A percentile compares a stretch with the other conserved stretches of the same genome.
Evolutionary conservation across 371 early-diverging fungal species (phyloP).

Genomic region (Syncephalis plumigaleata): DNA sequence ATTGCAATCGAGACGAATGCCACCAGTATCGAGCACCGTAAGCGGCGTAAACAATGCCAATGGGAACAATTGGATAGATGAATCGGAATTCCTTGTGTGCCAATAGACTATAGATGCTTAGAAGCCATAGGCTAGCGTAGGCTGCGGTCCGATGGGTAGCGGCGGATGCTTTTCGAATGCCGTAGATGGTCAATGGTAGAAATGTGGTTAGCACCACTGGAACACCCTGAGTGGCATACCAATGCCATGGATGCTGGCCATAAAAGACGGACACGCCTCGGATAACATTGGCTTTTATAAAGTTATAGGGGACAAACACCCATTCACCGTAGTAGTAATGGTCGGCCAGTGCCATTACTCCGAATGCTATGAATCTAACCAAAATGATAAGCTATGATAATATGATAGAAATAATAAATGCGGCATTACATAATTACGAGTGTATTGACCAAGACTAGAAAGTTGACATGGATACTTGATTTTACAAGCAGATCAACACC

Average conservation of each 20-base stretch:
- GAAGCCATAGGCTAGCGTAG: slow-evolving; percentile 8
- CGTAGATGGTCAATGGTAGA: slow-evolving; percentile 36
- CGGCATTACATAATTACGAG: too few species aligned
- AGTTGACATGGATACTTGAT: slow-evolving; percentile 1
- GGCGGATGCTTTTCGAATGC: slow-evolving; percentile 9
- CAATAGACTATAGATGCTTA: slow-evolving; percentile 48
- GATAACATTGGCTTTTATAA: slow-evolving; percentile 61
- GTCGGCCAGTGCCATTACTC: slow-evolving; percentile 36
- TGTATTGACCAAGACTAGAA: too few species aligned
- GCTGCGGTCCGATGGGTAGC: not conserved
- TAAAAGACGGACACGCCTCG: slow-evolving; percentile 67
- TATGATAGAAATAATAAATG: too few species aligned
- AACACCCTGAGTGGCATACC: slow-evolving; percentile 69
- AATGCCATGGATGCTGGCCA: slow-evolving; percentile 77
- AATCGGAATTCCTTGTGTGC: slow-evolving; percentile 92
- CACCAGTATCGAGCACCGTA: slow-evolving; percentile 18
- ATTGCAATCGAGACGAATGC: not conserved
- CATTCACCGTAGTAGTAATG: slow-evolving; percentile 27
- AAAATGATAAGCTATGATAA: too few species aligned
- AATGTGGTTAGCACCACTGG: slow-evolving; percentile 60
- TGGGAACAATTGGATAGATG: slow-evolving; percentile 67
- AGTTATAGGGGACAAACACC: slow-evolving; percentile 52
- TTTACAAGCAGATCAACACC: slow-evolving; percentile 28
- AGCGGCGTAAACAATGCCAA: slow-evolving; percentile 43
- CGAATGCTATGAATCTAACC: slow-evolving; percentile 19